Evolutionary conservation across 2,329 filamentous ascomycete species (phyloP), one percentile per base, ranked within the genome.

Genomic region (Penicillium sp.): DNA sequence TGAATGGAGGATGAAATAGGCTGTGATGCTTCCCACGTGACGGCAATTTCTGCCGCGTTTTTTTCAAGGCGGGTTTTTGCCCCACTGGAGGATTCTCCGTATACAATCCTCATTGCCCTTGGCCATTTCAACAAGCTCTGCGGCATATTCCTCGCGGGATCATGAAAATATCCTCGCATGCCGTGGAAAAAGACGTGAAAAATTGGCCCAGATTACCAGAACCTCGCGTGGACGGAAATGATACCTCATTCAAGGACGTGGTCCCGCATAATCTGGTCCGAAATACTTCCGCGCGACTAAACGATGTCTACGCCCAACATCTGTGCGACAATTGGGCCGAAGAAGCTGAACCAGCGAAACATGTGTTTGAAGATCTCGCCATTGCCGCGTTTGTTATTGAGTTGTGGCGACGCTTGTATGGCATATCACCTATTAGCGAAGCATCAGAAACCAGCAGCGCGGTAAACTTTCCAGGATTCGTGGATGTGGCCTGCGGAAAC

Each of bases 401-500:
- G 75, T 76, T 97, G 2, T 99, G 94, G 94, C 75, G 77, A 10
- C 84, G 88, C 51, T 93, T 96, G 86, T 97, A 97, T 68, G 68
- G 69, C 1, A 61, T 61, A 13, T 51, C 57, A 2, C 66, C 64
- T 1, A 58, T 55, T 8, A 63, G 68, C 29, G 55, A 52, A 6
- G 52, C 46, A 8, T 17, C 41, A 1, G 18, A 36, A 5, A 48
- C 32, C 7, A 48, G 42, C 1, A 41, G 42, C 7, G 64, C 68
- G 37, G 36, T 56, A 0, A 54, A 60, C 0, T 97, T 96, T 62
- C 90, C 91, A 0, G 92, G 93, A 0, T 99, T 97, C 64, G 89
- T 97, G 17, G 94, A 99, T 66, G 91, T 99, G 39, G 94, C 93
- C 4, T 97, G 94, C 67, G 94, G 94, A 2, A 99, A 97, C 66